Base-by-base conservation (phyloP, 2,329 filamentous ascomycete genomes). In the Trichoderma semiorbis region DNA sequence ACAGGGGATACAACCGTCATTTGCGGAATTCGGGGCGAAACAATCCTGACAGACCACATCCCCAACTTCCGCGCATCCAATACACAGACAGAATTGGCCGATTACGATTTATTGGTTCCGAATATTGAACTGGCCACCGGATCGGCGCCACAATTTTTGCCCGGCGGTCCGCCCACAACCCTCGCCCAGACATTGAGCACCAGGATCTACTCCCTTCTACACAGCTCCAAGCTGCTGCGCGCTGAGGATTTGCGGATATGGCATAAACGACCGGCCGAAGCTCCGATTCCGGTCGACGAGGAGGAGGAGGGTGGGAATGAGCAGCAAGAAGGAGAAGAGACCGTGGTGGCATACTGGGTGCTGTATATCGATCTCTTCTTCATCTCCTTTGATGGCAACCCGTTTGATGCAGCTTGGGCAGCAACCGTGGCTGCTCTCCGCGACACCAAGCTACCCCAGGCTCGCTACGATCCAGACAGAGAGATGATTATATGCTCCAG, bases 321-420 rank as follows among this genome's bases (percentile, higher is more conserved):
- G 47, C n/a, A 53, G 21, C 47, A 24, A 4, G 78, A 82, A 6
- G 82, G 80, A 58, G 80, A 83, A 12, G 79, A 79, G 7, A 79
- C 79, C n/a, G 81, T 95, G 12, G 95, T 93, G 79, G 96, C 92
- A 0, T 98, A 97, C 81, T 99, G 95, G 96, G 91, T 93, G 11
- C 89, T 99, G 24, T 98, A 97, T 81, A 93, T 99, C 75, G 95
- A 98, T 79, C 86, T 98, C n/a, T 88, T 98, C 78, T 96, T 97
- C 82, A 91, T 99, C 75, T 97, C 93, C 0, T 90, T 97, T 64
- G 95, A 97, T 74, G 95, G 95, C 7, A 97, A 96, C 77, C 89
- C 94, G 1, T 95, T 98, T 75, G 95, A 99, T 78, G 93, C 93
- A 0, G 93, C 94, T 0, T 98, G 95, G 95, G 88, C 92, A 1